Percentiles rank a stretch among this genome's conserved stretches.
Evolutionary conservation across 2,329 filamentous ascomycete species (phyloP).

Genomic region (Ophiocordyceps camponoti-leonardi): DNA sequence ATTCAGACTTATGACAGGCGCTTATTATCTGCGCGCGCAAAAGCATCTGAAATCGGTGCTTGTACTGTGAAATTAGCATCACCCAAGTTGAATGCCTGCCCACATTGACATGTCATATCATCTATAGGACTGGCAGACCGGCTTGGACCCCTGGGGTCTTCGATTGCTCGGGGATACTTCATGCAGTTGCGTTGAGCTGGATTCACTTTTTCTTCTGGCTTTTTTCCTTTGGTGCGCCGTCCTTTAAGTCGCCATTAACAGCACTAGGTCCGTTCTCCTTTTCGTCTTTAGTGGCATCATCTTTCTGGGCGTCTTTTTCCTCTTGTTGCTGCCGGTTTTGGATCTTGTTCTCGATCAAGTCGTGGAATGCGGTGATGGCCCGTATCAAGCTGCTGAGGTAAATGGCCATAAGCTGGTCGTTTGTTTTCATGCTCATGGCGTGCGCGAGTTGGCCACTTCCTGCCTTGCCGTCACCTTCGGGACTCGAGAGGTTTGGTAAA

Average conservation of each 20-base stretch:
- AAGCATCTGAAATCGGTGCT: too few species aligned
- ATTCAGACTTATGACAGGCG: too few species aligned
- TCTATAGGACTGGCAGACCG: too few species aligned
- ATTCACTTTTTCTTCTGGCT: conserved; percentile 37
- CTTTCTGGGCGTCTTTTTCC: conserved; percentile 80
- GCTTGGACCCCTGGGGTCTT: too few species aligned
- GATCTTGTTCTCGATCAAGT: conserved; percentile 99
- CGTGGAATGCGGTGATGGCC: conserved; percentile 96
- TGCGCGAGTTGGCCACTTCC: conserved; percentile 76
- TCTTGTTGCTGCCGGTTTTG: conserved; percentile 96
- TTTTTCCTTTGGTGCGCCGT: conserved; percentile 27
- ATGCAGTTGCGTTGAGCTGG: conserved; percentile 18
- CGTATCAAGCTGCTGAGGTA: conserved; percentile 94
- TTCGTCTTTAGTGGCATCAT: conserved; percentile 23
- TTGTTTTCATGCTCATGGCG: conserved; percentile 97
- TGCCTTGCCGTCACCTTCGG: conserved; percentile 45
- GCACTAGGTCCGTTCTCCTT: too few species aligned
- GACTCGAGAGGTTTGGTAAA: conserved; percentile 83
- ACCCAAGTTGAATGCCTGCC: too few species aligned
- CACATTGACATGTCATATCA: too few species aligned
- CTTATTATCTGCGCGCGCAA: too few species aligned
- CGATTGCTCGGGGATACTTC: conserved; percentile 22
- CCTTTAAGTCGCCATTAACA: too few species aligned
- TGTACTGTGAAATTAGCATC: too few species aligned
- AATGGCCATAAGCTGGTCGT: conserved; percentile 97